Percentiles rank a stretch among this genome's conserved stretches.
Conservation (phyloP, 331 rosid species). For the Pyrus hybrid region DNA sequence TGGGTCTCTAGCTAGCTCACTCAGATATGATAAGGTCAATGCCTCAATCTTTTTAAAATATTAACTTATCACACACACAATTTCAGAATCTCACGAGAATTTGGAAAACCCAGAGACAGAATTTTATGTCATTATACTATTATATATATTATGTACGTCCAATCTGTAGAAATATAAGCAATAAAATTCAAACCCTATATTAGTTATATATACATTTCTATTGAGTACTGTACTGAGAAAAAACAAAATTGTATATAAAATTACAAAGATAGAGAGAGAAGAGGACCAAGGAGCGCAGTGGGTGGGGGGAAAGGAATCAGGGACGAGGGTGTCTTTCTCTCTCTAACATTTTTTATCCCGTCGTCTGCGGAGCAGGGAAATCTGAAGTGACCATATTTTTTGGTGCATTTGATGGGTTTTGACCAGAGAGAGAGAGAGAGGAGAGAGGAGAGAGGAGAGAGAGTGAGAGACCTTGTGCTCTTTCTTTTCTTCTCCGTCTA, state of each 20-base stretch:
- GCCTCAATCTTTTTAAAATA: not conserved
- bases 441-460: too few relatives aligned
- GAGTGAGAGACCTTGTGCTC: conserved; percentile 16
- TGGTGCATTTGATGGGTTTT: conserved; percentile 25
- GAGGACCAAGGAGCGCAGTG: conserved; percentile 28
- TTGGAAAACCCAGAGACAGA: conserved; percentile 23
- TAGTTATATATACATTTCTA: not conserved
- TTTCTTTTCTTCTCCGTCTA: conserved; percentile 26
- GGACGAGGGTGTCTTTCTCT: conserved; percentile 45
- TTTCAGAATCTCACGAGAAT: conserved; percentile 27
- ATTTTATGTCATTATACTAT: not conserved
- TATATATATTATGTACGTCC: not conserved
- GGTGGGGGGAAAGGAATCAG: conserved; percentile 62
- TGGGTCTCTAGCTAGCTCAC: conserved; percentile 14
- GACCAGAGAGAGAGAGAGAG: conserved; percentile 16
- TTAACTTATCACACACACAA: not conserved
- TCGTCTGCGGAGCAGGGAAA: conserved; percentile 41
- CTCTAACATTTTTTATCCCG: conserved; percentile 49
- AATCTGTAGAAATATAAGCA: conserved; percentile 23
- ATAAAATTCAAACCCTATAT: not conserved
- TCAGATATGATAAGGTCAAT: conserved; percentile 23
- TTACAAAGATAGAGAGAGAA: not conserved
- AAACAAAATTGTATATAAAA: not conserved
- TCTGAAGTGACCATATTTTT: conserved; percentile 29
- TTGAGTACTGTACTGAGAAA: not conserved